Evolutionary conservation across 495 filamentous ascomycete species (phyloP), one percentile per base, ranked within the genome.

Genomic region (Hyaloscypha finlandica): DNA sequence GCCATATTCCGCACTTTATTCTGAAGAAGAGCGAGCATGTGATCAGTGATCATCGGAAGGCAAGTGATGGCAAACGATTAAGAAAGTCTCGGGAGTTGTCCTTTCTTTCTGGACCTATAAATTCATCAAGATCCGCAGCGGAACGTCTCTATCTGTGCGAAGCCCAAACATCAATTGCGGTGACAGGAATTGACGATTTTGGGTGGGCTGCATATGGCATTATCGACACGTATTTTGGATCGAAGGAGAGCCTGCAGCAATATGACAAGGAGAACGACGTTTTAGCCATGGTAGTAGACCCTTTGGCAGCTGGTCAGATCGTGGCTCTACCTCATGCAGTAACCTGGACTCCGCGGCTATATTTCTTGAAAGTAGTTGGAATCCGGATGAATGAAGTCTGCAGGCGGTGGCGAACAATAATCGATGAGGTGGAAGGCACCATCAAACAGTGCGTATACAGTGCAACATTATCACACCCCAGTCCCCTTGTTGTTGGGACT

Each of bases 111-210:
- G 19, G 20, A 48, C 19, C 33, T 48, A 25, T 22, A 9, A 22
- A 11, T 32, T 16, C 54, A 30, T 53, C 55, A 19, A 25, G 2
- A 58, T 31, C 54, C 32, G 58, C n/a, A 30, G 29, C 12, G 20
- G n/a, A 52, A 11, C 37, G 6, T 9, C 4, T 42, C 55, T 65
- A 22, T 59, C 14, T 65, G 32, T 65, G 52, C 29, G 63, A 65
- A 55, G 35, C 32, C 9, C 63, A 65, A 33, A 52, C 48, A 16
- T 65, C 63, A 11, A 20, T 65, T n/a, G 29, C 29, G 8, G 63
- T 65, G 25, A 65, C 63, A 16, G 63, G 63, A 16, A 65, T 65
- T 59, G 63, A 65, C 33, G 12, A 53, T 35, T 59, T 14, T 32
- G 63, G 59, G 8, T 65, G 63, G 63, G 25, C 33, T 65, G 63